A percentile compares a stretch with the other conserved stretches of the same genome.
phyloP scores from a whole-genome alignment of 257 asterid genomes.

The Solanum pimpinellifolium region DNA sequence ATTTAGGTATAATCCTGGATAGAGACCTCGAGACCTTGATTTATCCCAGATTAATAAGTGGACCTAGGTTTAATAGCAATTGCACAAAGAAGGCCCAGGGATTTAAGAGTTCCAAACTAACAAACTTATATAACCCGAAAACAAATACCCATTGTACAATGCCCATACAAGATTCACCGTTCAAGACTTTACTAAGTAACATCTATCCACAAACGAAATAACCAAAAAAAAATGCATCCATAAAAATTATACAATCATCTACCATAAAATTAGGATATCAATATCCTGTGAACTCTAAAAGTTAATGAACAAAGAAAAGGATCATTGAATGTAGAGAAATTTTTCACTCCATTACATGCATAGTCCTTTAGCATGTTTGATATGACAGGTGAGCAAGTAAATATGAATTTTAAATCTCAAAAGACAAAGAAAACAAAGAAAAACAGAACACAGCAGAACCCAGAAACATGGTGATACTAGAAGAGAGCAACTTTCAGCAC shows the following conservation, averaged over 20 bases:
- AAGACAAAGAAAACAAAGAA: background rate
- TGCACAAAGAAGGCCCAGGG: background rate
- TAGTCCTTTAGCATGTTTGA: background rate
- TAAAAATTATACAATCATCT: background rate
- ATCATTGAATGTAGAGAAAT: background rate
- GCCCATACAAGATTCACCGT: background rate
- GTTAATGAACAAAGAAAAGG: background rate
- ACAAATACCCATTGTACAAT: background rate
- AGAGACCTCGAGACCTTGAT: background rate
- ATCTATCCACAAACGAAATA: background rate
- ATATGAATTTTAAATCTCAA: background rate
- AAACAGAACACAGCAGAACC: background rate
- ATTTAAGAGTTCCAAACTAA: background rate
- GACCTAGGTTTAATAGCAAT: background rate
- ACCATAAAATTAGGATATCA: background rate
- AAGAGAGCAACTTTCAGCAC: background rate
- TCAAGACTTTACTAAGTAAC: background rate
- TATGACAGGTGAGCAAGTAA: background rate
- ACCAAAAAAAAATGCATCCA: background rate
- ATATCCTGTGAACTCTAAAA: background rate
- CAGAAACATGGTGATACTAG: background rate
- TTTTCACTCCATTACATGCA: background rate
- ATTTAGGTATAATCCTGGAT: background rate
- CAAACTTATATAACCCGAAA: background rate
- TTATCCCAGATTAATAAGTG: background rate